phyloP scores from a whole-genome alignment of 805 yeast genomes.

The Grigorovia transvaalensis region DNA sequence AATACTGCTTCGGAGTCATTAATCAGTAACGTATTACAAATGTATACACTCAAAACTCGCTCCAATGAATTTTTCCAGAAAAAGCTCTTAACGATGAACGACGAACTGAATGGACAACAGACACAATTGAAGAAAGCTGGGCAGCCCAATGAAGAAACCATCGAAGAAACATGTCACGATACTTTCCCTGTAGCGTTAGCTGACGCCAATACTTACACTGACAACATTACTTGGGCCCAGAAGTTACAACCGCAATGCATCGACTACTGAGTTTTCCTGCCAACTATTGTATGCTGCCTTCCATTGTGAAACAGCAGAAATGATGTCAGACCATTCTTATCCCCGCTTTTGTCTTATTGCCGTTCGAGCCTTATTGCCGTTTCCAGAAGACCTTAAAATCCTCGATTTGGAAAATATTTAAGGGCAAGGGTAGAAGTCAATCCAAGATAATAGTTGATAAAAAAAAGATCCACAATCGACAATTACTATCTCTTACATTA shows the following conservation, averaged over 20 bases:
- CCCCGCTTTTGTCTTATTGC: too few species aligned
- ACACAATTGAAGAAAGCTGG: not conserved
- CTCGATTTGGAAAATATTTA: not conserved
- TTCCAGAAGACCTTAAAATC: not conserved
- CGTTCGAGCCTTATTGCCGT: not conserved
- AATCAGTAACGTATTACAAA: not conserved
- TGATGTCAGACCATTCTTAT: not conserved
- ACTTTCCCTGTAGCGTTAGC: not conserved
- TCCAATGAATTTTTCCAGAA: slow-evolving; percentile 3
- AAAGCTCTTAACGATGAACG: not conserved
- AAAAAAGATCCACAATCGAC: too few species aligned
- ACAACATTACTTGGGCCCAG: not conserved
- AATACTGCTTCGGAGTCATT: not conserved
- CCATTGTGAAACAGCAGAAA: not conserved
- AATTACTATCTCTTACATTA: not conserved
- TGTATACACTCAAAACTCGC: not conserved
- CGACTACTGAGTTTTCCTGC: not conserved
- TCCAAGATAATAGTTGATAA: too few species aligned
- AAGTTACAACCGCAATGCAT: not conserved
- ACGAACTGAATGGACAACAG: not conserved
- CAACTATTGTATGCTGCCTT: not conserved
- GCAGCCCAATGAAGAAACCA: not conserved
- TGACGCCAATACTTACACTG: not conserved
- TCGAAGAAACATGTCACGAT: not conserved
- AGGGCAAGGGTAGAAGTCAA: not conserved